Evolutionary conservation across 768 basidiomycete species (phyloP), one percentile per base, ranked within the genome.

Genomic region (Sutorius australiensis): DNA sequence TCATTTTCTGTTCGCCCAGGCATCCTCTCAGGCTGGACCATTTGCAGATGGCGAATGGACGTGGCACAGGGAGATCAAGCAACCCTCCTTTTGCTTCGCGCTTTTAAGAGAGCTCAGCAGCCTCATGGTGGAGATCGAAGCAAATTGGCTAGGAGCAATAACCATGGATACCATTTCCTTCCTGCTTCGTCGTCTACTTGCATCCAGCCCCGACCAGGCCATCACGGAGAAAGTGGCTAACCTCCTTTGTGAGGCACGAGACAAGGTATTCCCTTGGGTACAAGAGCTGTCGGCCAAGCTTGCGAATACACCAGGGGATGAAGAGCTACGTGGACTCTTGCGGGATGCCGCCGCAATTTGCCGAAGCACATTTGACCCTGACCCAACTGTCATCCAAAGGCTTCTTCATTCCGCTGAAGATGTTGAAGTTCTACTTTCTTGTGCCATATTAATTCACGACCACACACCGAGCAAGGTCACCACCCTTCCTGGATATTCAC

Each of bases 11-110:
- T 24, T 82, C 1, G 65, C 60, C 9, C 81, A 81, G 50, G 69
- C 79, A 17, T 69, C 67, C 1, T 74, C 70, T 53, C 78, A 83
- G 53, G 63, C 74, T 5, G 78, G 78, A 32, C 66, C 63, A 0
- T n/a, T 63, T 6, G 56, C 45, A 2, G 36, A 51, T 1, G 48
- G 19, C 10, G 47, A 36, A 17, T 53, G 66, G 47, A 61, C 56
- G 24, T 80, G 77, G 75, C 81, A 83, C 53, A 32, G 48, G 1
- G 74, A 78, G n/a, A 59, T 77, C 6, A 42, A 45, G 5, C 17
- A 61, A 14, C 19, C 58, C 3, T 46, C 63, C 7, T 82, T 79
- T 47, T 67, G 74, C n/a, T 1, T 14, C 5, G 63, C 62, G 1
- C 57, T 82, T 8, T 50, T 81, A 2, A 51, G 33, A 11, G 74